phyloP scores from a whole-genome alignment of 768 basidiomycete genomes.

The Phylloporus arenicola region DNA sequence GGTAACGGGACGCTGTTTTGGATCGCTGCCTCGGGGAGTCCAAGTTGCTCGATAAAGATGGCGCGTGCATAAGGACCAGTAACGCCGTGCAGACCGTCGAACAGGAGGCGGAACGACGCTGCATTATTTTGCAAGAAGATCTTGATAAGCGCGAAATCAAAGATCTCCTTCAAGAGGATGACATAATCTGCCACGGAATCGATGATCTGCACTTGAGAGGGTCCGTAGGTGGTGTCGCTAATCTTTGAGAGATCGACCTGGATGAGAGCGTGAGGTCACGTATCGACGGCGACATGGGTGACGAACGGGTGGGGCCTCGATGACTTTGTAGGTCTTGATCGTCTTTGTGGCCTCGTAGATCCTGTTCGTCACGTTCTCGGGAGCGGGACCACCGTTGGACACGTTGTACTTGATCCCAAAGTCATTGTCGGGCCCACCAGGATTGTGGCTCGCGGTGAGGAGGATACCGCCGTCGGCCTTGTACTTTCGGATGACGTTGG shows the following conservation, averaged over 20 bases:
- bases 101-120: constrained; percentile 76
- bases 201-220: constrained; percentile 82
- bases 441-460: constrained; percentile 95
- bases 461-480: constrained; percentile 97
- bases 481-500: constrained; percentile 92
- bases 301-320: constrained; percentile 71
- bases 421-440: constrained; percentile 96
- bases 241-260: constrained; percentile 83
- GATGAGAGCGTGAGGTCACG: background rate
- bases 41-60: constrained; percentile 79
- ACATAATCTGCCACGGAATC: constrained; percentile 92
- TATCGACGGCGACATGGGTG: background rate
- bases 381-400: constrained; percentile 95
- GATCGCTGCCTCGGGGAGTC: constrained; percentile 70
- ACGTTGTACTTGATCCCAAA: constrained; percentile 99
- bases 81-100: constrained; percentile 94
- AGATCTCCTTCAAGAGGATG: constrained; percentile 77
- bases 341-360: constrained; percentile 90
- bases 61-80: constrained; percentile 94
- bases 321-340: constrained; percentile 78
- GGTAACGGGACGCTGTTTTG: constrained; percentile 91
- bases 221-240: constrained; percentile 76
- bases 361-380: constrained; percentile 92
- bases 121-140: constrained; percentile 71
- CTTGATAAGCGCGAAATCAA: constrained; percentile 92